A percentile compares a stretch with the other conserved stretches of the same genome.
These are phyloP conservation scores for Xylaria digitata DNA, from an alignment of 2,329 filamentous ascomycete species.

Conservation along the genomic window DNA sequence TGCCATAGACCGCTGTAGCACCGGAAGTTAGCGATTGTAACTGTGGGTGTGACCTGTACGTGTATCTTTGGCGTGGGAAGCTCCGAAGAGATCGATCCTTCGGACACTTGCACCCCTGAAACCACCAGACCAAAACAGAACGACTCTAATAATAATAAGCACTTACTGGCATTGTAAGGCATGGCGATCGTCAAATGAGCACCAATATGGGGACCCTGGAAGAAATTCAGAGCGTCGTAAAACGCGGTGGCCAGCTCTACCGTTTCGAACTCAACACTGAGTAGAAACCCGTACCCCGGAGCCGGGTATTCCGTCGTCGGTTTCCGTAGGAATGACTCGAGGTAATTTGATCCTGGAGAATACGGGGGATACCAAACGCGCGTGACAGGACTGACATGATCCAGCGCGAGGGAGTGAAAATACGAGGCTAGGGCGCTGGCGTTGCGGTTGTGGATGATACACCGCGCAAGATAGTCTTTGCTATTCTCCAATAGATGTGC, in stretches of 20 bases:
- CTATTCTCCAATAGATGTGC: slow-evolving; percentile 59
- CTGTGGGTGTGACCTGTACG: background rate
- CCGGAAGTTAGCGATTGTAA: background rate
- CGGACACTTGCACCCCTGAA: background rate
- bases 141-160: background rate
- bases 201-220: slow-evolving; percentile 65
- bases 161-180: slow-evolving; percentile 56
- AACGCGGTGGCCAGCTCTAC: slow-evolving; percentile 57
- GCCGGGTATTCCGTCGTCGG: slow-evolving; percentile 57
- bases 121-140: background rate
- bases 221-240: slow-evolving; percentile 61
- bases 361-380: slow-evolving; percentile 59
- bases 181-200: slow-evolving; percentile 63
- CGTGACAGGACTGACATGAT: slow-evolving; percentile 52
- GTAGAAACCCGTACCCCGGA: slow-evolving; percentile 66
- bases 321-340: slow-evolving; percentile 49
- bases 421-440: slow-evolving; percentile 56
- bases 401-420: slow-evolving; percentile 50
- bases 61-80: background rate
- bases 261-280: slow-evolving; percentile 63
- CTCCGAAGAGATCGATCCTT: background rate
- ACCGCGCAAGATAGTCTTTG: slow-evolving; percentile 56
- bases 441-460: slow-evolving; percentile 56
- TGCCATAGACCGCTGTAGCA: slow-evolving; percentile 54
- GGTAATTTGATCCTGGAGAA: slow-evolving; percentile 33